Percentiles rank a stretch among this genome's conserved stretches.
Evolutionary conservation across 1,139 yeast genomes (phyloP).

Genomic region (Taphrina wiesneri): DNA sequence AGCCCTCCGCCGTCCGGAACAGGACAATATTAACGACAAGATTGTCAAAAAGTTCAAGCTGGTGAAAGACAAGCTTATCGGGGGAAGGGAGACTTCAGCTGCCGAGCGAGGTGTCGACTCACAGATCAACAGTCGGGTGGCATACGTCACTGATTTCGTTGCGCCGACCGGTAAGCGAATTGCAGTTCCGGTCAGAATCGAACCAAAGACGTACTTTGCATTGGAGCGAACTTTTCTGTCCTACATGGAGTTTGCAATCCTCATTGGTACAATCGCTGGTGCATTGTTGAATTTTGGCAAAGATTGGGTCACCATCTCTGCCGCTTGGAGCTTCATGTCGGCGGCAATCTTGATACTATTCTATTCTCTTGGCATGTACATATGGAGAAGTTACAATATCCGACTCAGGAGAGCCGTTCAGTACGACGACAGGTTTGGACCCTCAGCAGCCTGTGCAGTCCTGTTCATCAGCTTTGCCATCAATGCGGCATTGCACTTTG

Average conservation of each 20-base stretch:
- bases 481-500: constrained; percentile 22
- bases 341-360: constrained; percentile 72
- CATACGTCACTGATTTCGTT: constrained; percentile 36
- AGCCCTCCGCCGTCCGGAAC: constrained; percentile 18
- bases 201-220: constrained; percentile 97
- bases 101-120: constrained; percentile 25
- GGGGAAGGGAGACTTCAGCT: constrained; percentile 5
- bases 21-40: constrained; percentile 24
- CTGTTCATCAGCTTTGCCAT: constrained; percentile 20
- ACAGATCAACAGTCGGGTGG: constrained; percentile 5
- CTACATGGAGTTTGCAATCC: constrained; percentile 94
- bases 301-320: constrained; percentile 62
- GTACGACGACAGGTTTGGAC: constrained; percentile 87
- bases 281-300: constrained; percentile 94
- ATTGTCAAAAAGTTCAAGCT: not conserved
- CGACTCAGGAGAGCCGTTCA: constrained; percentile 78
- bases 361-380: constrained; percentile 73
- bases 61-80: constrained; percentile 8
- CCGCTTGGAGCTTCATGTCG: constrained; percentile 84
- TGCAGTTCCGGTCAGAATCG: constrained; percentile 95
- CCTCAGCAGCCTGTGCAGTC: constrained; percentile 45
- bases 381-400: constrained; percentile 80
- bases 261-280: constrained; percentile 90
- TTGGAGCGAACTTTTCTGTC: constrained; percentile 96
- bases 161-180: constrained; percentile 84